Evolutionary conservation across 2,329 filamentous ascomycete genomes (phyloP), one percentile per base, ranked within the genome.

Genomic region (Aureobasidium mangrovei): DNA sequence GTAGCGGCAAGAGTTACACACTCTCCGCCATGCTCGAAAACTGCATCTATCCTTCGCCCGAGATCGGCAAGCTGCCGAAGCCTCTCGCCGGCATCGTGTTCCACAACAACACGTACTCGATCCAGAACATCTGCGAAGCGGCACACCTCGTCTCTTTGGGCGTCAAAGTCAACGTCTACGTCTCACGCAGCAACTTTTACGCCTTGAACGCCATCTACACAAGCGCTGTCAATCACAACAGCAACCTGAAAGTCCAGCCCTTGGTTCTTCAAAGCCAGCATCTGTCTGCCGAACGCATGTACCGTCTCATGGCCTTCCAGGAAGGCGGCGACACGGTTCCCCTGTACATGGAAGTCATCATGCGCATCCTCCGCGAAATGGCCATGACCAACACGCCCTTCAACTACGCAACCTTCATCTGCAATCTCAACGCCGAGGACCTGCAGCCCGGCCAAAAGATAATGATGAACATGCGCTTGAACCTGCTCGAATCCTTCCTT

Each of bases 401-500:
- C 63, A 65, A 75, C 54, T 85, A 85, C 53, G 32, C 44, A 0
- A 58, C 64, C 0, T 83, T 84, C 64, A 74, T 70, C 44, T 39
- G 39, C 0, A 59, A 67, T 2, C 61, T 78, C 0, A 57, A 65
- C 0, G 28, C 53, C 0, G 68, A 74, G 27, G 61, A 67, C 0
- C 69, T 86, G 24, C 69, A 72, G 0, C 63, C 66, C 0, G 71
- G 62, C 0, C 80, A 83, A 0, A 68, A 88, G 0, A 66, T 71
- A 0, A 76, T 83, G 64, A 76, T 91, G 2, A 67, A 74, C 0
- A 75, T 83, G 62, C 76, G 85, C 0, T 69, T 88, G 1, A 74
- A 80, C 5, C 74, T 83, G 0, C 70, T 88, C 0, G 80, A 88
- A 61, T 82, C 77, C 10, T 87, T 86, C 65, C 75, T 87, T 65